These are phyloP conservation scores for Arthrobotrys musiformis DNA, from an alignment of 2,329 filamentous ascomycete genomes.

Conservation along the genomic window DNA sequence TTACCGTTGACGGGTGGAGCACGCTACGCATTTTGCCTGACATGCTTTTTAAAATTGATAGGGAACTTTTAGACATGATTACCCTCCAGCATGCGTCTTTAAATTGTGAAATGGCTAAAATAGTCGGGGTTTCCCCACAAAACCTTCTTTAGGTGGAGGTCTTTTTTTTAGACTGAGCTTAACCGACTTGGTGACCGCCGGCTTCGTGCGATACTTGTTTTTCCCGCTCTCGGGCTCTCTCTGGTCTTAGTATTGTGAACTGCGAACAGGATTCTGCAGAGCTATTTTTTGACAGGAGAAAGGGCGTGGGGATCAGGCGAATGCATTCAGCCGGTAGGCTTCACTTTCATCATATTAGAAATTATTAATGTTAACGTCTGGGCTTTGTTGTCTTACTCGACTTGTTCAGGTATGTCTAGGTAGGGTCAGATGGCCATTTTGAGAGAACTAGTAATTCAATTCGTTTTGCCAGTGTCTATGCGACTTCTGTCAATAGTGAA, in stretches of 20 bases:
- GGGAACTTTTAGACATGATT: conserved; percentile 31
- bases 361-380: neutral
- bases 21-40: conserved; percentile 40
- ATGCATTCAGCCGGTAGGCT: conserved; percentile 26
- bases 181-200: neutral
- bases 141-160: neutral
- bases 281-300: conserved; percentile 5
- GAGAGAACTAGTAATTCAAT: neutral
- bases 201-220: neutral
- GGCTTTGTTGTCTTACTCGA: neutral
- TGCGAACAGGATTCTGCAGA: conserved; percentile 3
- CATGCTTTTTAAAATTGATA: conserved; percentile 47
- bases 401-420: too few relatives aligned
- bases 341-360: neutral
- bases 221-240: neutral
- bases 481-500: neutral
- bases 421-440: too few relatives aligned
- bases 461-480: neutral
- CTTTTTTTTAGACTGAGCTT: conserved; percentile 15
- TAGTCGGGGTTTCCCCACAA: conserved; percentile 37
- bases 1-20: conserved; percentile 23
- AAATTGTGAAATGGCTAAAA: conserved; percentile 37
- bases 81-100: conserved; percentile 11
- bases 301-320: conserved; percentile 2
- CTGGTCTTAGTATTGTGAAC: too few relatives aligned